A percentile compares a stretch with the other conserved stretches of the same genome.
phyloP scores from a whole-genome alignment of 345 rosid genomes.

The Euclidium syriacum region DNA sequence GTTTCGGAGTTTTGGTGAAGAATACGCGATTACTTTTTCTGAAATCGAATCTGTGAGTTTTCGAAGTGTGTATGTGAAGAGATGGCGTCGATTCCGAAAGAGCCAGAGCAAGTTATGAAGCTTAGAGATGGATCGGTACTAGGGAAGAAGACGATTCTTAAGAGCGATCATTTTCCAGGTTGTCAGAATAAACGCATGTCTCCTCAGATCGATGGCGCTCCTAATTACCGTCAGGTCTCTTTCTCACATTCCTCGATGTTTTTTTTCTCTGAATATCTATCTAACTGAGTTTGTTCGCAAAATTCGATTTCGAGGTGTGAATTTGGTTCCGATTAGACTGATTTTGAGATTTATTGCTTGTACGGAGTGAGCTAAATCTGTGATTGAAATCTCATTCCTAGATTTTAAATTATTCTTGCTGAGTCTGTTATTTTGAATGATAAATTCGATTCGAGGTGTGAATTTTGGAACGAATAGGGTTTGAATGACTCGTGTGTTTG shows the following conservation, averaged over 20 bases:
- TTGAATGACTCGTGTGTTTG: not conserved
- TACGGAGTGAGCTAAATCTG: no score
- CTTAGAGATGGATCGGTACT: slow-evolving; percentile 90
- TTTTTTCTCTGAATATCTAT: no score
- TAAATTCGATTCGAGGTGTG: not conserved
- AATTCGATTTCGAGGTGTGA: no score
- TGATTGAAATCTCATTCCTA: no score
- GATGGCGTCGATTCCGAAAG: slow-evolving; percentile 87
- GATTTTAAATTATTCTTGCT: no score
- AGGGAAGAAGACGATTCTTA: slow-evolving; percentile 95
- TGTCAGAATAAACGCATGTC: slow-evolving; percentile 90
- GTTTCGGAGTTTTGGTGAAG: not conserved
- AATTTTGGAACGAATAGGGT: not conserved
- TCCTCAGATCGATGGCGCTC: slow-evolving; percentile 96
- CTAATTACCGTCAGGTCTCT: slow-evolving; percentile 92
- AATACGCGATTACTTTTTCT: not conserved
- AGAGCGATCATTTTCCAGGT: slow-evolving; percentile 99
- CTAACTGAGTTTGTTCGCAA: no score
- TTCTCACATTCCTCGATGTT: not conserved
- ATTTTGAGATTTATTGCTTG: not conserved
- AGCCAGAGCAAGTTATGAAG: slow-evolving; percentile 89
- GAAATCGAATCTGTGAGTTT: not conserved
- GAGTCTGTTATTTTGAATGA: not conserved
- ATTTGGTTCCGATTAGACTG: no score
- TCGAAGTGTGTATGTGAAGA: slow-evolving; percentile 4